Percentiles rank a stretch among this genome's conserved stretches.
phyloP scores from a whole-genome alignment of 2,329 filamentous ascomycete species.

The Fusarium buharicum region DNA sequence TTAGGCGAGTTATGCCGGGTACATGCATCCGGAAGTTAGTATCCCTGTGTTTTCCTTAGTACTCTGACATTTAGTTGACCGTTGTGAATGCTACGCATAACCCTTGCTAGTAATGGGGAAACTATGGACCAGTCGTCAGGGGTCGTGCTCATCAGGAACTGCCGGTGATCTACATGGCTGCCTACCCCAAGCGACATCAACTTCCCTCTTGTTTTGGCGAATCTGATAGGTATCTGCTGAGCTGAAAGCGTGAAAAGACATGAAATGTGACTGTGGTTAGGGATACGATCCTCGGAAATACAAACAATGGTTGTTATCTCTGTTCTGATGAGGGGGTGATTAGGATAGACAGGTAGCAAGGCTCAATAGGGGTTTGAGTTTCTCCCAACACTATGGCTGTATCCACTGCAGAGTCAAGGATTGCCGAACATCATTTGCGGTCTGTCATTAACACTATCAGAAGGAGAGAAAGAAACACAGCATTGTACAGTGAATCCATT shows the following conservation, averaged over 20 bases:
- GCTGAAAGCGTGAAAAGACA: neutral
- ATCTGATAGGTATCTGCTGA: neutral
- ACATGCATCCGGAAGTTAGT: neutral
- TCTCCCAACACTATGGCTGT: neutral
- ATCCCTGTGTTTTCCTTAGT: slow-evolving; percentile 9
- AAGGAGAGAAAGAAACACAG: too few species aligned
- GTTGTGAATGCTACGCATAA: slow-evolving; percentile 4
- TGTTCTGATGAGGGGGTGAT: neutral
- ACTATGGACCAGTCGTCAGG: neutral
- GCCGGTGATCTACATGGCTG: neutral
- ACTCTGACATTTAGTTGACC: slow-evolving; percentile 6
- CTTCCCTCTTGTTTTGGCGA: neutral
- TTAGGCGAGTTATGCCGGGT: neutral
- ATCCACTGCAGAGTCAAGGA: neutral
- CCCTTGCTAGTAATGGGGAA: slow-evolving; percentile 2
- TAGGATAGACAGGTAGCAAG: neutral
- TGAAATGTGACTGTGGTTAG: neutral
- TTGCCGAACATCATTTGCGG: slow-evolving; percentile 23
- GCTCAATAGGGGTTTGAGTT: neutral
- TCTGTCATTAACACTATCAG: too few species aligned
- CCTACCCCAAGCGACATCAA: too few species aligned
- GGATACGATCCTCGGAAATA: neutral
- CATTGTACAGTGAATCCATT: too few species aligned
- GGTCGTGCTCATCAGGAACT: neutral
- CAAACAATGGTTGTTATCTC: neutral